These are phyloP conservation scores for Murraya paniculata DNA, from an alignment of 345 rosid species.

Conservation along the genomic window DNA sequence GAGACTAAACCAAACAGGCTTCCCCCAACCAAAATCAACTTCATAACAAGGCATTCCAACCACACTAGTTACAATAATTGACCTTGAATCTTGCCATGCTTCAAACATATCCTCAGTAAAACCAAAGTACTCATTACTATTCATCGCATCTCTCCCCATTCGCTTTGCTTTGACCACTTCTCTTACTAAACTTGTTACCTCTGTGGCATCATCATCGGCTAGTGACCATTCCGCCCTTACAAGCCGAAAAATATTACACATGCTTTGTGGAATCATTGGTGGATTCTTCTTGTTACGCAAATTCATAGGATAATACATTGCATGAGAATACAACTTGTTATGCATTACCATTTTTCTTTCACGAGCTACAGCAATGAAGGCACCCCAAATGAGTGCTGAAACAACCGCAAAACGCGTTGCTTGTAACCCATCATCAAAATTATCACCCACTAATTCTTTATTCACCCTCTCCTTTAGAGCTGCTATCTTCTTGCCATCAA, in stretches of 20 bases:
- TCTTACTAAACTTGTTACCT: neutral
- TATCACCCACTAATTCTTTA: neutral
- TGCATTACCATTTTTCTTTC: neutral
- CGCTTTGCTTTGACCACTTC: neutral
- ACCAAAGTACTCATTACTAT: neutral
- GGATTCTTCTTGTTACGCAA: neutral
- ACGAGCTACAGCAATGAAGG: neutral
- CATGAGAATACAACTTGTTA: neutral
- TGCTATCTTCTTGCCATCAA: slow-evolving; percentile 9
- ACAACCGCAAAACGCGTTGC: neutral
- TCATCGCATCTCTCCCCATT: neutral
- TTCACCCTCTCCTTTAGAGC: slow-evolving; percentile 1
- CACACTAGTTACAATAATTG: slow-evolving; percentile 14
- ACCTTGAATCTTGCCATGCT: neutral
- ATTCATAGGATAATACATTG: neutral
- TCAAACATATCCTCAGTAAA: neutral
- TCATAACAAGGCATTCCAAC: slow-evolving; percentile 23
- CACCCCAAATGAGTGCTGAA: slow-evolving; percentile 18
- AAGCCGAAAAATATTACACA: slow-evolving; percentile 15
- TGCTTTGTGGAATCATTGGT: slow-evolving; percentile 4
- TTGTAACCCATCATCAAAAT: neutral
- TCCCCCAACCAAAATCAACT: slow-evolving; percentile 33
- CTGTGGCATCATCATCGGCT: neutral
- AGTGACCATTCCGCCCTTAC: neutral
- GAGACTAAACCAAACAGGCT: slow-evolving; percentile 9